Evolutionary conservation across 805 yeast species (phyloP).

Genomic region (Myxozyma udenii): DNA sequence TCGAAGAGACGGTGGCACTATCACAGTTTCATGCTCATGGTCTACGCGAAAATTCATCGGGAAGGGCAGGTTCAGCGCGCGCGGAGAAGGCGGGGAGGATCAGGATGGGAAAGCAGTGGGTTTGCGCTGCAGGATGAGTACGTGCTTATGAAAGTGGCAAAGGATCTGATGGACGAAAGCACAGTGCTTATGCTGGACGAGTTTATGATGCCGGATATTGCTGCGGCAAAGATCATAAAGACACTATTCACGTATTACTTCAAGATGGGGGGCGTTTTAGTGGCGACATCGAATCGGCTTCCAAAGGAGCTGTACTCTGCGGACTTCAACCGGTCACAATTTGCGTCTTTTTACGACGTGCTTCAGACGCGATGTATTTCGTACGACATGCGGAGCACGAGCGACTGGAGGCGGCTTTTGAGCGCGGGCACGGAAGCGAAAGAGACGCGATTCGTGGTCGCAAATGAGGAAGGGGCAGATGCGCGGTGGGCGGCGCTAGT

Average conservation of each 20-base stretch:
- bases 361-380: conserved; percentile 58
- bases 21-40: conserved; percentile 66
- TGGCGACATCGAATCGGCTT: conserved; percentile 68
- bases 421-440: conserved; percentile 29
- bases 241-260: conserved; percentile 65
- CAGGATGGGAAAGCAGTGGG: conserved; percentile 31
- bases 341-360: conserved; percentile 55
- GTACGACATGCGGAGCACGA: conserved; percentile 57
- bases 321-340: conserved; percentile 57
- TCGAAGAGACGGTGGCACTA: conserved; percentile 71
- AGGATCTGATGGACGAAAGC: conserved; percentile 55
- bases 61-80: conserved; percentile 7
- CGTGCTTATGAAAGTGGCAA: conserved; percentile 63
- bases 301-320: conserved; percentile 69
- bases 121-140: conserved; percentile 55
- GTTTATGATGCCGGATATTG: conserved; percentile 73
- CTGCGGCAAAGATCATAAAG: conserved; percentile 66
- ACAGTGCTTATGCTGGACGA: conserved; percentile 66
- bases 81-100: not conserved
- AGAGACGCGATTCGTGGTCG: conserved; percentile 15
- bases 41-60: conserved; percentile 58
- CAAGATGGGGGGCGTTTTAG: conserved; percentile 69
- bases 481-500: conserved; percentile 21
- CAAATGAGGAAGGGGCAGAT: conserved; percentile 1
- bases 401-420: conserved; percentile 53